Evolutionary conservation across 805 yeast species (phyloP).

Genomic region (Ogataea pilisensis): DNA sequence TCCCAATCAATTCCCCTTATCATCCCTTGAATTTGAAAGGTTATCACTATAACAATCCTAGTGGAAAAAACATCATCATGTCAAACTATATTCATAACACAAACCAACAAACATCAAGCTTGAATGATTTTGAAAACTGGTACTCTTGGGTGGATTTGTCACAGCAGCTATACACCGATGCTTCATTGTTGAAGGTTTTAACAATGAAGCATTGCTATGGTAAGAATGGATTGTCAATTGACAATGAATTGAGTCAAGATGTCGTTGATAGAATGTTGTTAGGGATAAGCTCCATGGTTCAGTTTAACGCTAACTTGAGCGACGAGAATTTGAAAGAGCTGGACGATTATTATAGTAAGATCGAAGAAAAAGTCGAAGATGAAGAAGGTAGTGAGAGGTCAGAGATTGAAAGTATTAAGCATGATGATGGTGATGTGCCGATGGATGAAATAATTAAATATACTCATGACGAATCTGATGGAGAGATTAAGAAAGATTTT

Average conservation of each 20-base stretch:
- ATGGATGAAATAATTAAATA: no score
- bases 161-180: constrained; percentile 36
- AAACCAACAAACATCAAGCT: constrained; percentile 18
- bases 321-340: constrained; percentile 16
- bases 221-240: constrained; percentile 22
- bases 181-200: constrained; percentile 35
- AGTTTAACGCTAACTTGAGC: constrained; percentile 14
- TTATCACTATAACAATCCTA: constrained; percentile 24
- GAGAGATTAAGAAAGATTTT: no score
- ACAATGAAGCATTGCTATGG: constrained; percentile 26
- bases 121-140: constrained; percentile 27
- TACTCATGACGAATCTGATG: no score
- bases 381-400: constrained; percentile 4
- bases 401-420: constrained; percentile 2
- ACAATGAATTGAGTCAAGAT: constrained; percentile 26
- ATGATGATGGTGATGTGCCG: constrained; percentile 5
- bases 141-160: constrained; percentile 35
- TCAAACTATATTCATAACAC: constrained; percentile 25
- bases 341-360: constrained; percentile 14
- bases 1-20: constrained; percentile 24
- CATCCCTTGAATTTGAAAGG: constrained; percentile 29
- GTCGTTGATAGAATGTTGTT: constrained; percentile 29
- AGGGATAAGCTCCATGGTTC: constrained; percentile 25
- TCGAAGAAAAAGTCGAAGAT: constrained; percentile 1
- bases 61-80: constrained; percentile 18